A percentile compares a stretch with the other conserved stretches of the same genome.
These are phyloP conservation scores for Hymenoscyphus scutula DNA, from an alignment of 2,329 filamentous ascomycete species.

Conservation along the genomic window DNA sequence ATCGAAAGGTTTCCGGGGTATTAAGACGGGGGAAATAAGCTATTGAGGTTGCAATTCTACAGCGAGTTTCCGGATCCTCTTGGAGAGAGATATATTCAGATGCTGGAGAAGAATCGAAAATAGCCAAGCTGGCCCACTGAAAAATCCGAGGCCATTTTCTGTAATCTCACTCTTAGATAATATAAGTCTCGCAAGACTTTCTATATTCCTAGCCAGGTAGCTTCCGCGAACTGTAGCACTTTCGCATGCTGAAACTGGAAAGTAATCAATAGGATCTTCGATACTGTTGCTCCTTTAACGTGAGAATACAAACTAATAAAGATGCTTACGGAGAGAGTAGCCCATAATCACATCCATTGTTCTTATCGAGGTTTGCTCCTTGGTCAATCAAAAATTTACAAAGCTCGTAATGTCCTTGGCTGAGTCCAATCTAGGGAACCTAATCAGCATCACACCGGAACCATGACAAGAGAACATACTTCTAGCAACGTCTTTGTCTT, in stretches of 20 bases:
- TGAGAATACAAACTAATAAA: not conserved
- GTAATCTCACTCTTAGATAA: not conserved
- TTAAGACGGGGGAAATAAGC: not conserved
- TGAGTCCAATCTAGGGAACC: not conserved
- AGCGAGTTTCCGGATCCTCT: not conserved
- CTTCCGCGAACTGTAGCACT: not conserved
- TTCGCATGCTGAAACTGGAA: not conserved
- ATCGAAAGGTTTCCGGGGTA: not conserved
- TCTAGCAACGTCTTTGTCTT: not conserved
- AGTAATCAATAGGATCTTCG: not conserved
- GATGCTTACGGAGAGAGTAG: not conserved
- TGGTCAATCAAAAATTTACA: not conserved
- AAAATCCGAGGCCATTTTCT: not conserved
- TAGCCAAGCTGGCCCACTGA: not conserved
- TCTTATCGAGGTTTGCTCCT: not conserved
- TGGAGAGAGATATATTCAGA: not conserved
- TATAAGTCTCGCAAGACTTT: not conserved
- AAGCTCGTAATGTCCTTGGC: not conserved
- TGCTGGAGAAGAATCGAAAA: not conserved
- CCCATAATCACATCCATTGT: not conserved
- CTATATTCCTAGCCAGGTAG: not conserved
- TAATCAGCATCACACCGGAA: not conserved
- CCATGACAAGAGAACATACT: not conserved
- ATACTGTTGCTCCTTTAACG: not conserved
- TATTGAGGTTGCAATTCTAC: not conserved